Evolutionary conservation across 2,329 filamentous ascomycete genomes (phyloP).

Genomic region (Colletotrichum sp.): DNA sequence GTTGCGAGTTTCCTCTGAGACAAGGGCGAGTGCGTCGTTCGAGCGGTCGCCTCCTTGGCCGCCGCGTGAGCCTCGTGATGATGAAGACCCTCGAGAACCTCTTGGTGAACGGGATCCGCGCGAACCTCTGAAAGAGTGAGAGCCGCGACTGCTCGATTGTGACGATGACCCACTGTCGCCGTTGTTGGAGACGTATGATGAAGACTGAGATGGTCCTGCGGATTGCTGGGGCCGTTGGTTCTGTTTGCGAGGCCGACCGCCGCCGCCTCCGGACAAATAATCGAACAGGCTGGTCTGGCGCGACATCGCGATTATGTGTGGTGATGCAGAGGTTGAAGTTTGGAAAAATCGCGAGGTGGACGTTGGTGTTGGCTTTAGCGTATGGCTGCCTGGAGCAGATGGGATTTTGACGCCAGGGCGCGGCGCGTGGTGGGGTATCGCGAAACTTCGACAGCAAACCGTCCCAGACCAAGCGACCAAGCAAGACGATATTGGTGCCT

Average conservation of each 20-base stretch:
- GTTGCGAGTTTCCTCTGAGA: slow-evolving; percentile 51
- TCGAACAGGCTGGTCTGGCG: background rate
- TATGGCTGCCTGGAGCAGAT: background rate
- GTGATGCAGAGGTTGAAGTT: background rate
- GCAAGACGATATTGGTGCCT: background rate
- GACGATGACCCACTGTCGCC: background rate
- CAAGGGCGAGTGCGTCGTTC: slow-evolving; percentile 5
- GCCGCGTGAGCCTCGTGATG: background rate
- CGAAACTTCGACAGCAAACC: too few species aligned
- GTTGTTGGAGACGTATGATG: background rate
- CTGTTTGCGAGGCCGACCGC: background rate
- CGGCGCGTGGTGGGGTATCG: background rate
- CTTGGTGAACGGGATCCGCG: background rate
- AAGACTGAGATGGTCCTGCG: background rate
- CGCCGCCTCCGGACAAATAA: background rate
- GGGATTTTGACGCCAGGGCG: background rate
- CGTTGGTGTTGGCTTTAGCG: background rate
- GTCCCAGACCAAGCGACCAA: background rate
- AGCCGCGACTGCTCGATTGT: background rate
- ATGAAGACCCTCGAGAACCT: background rate
- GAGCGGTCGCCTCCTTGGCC: background rate
- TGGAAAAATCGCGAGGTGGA: background rate
- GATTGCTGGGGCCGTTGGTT: slow-evolving; percentile 17
- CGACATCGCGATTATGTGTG: background rate
- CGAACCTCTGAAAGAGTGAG: background rate